phyloP scores from a whole-genome alignment of 1,284 basidiomycete genomes.

The Wallemia ichthyophaga region DNA sequence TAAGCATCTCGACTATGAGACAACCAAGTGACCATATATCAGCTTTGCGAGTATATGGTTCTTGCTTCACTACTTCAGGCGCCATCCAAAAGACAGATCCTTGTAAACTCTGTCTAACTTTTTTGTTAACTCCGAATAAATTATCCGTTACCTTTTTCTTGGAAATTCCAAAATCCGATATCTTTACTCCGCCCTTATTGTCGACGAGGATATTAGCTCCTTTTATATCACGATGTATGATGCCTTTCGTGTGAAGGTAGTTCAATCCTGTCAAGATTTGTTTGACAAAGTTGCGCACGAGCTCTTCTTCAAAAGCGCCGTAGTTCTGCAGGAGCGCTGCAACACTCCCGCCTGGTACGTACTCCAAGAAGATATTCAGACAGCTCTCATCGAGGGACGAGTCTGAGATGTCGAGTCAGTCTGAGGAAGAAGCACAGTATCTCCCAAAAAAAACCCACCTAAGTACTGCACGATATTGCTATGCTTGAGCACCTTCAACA shows the following conservation, averaged over 20 bases:
- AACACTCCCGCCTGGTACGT: slow-evolving; percentile 91
- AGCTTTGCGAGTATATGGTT: slow-evolving; percentile 61
- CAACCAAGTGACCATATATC: slow-evolving; percentile 98
- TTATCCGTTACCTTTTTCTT: slow-evolving; percentile 36
- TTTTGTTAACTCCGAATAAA: slow-evolving; percentile 3
- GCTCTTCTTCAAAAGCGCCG: slow-evolving; percentile 79
- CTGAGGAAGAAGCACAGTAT: background rate
- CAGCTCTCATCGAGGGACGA: slow-evolving; percentile 61
- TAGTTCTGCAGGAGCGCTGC: slow-evolving; percentile 73
- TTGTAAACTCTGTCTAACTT: slow-evolving; percentile 52
- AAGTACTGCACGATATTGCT: slow-evolving; percentile 95
- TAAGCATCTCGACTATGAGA: slow-evolving; percentile 92
- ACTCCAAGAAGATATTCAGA: slow-evolving; percentile 95
- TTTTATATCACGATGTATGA: slow-evolving; percentile 96
- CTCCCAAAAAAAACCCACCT: slow-evolving; percentile 24
- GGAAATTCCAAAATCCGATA: slow-evolving; percentile 94
- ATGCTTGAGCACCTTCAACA: slow-evolving; percentile 79
- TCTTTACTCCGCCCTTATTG: slow-evolving; percentile 94
- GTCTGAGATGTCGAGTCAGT: too few relatives aligned
- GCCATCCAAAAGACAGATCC: slow-evolving; percentile 99
- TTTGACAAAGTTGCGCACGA: slow-evolving; percentile 77
- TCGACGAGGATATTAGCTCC: slow-evolving; percentile 94
- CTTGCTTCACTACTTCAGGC: slow-evolving; percentile 91
- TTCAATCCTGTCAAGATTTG: slow-evolving; percentile 76
- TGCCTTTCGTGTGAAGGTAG: slow-evolving; percentile 77